phyloP scores from a whole-genome alignment of 2,329 filamentous ascomycete genomes.

The Cladosporium sp. region DNA sequence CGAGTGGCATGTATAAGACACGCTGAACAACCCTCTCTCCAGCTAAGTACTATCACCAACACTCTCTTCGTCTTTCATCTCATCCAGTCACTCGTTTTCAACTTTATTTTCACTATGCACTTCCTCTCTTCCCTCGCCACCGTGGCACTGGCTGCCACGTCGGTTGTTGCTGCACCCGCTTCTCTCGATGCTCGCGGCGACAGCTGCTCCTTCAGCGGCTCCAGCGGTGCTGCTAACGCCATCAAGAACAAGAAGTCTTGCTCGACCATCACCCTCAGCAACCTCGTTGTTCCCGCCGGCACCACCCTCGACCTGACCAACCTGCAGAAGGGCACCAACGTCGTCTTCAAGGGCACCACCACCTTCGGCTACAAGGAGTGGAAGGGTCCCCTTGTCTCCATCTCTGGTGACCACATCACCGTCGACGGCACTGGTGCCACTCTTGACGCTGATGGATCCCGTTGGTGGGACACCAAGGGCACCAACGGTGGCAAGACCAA shows the following conservation, averaged over 20 bases:
- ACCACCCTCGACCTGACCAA: slow-evolving; percentile 40
- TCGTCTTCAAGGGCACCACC: slow-evolving; percentile 66
- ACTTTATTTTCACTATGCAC: slow-evolving; percentile 3
- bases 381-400: slow-evolving; percentile 62
- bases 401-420: slow-evolving; percentile 58
- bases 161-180: slow-evolving; percentile 15
- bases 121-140: slow-evolving; percentile 17
- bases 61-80: slow-evolving; percentile 9
- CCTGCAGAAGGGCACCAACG: slow-evolving; percentile 41
- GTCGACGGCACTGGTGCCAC: slow-evolving; percentile 56
- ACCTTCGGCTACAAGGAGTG: slow-evolving; percentile 67
- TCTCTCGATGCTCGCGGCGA: slow-evolving; percentile 24
- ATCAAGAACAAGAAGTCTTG: slow-evolving; percentile 34
- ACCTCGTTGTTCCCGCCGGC: slow-evolving; percentile 40
- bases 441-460: slow-evolving; percentile 57
- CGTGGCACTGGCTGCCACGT: slow-evolving; percentile 19
- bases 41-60: slow-evolving; percentile 4
- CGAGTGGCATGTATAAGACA: slow-evolving; percentile 5
- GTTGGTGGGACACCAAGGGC: slow-evolving; percentile 64
- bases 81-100: slow-evolving; percentile 18
- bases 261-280: slow-evolving; percentile 39
- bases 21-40: neutral
- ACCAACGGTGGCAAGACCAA: slow-evolving; percentile 62
- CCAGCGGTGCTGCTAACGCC: slow-evolving; percentile 24
- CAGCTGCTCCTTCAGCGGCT: slow-evolving; percentile 37